Conservation (phyloP, 169 alveolate species). For the Cryptosporidium canis region DNA sequence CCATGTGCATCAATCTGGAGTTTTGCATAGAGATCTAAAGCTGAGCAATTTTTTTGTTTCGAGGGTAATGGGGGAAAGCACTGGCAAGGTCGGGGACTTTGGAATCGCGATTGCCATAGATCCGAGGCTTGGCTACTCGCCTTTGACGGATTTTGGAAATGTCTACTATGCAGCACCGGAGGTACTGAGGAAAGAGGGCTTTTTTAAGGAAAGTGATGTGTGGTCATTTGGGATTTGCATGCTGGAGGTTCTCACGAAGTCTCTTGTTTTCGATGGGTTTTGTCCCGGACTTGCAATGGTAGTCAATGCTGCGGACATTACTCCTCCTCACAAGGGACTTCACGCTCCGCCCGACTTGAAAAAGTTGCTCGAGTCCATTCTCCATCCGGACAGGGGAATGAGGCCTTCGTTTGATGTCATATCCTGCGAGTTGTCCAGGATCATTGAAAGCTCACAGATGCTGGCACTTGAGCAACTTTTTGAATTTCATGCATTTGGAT, state of each 20-base stretch:
- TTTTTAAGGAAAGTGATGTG: constrained; percentile 79
- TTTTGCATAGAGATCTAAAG: constrained; percentile 62
- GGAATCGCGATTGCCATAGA: constrained; percentile 77
- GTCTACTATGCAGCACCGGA: constrained; percentile 81
- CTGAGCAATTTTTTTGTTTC: constrained; percentile 73
- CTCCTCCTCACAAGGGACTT: constrained; percentile 61
- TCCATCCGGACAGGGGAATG: constrained; percentile 30
- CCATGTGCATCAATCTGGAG: constrained; percentile 59
- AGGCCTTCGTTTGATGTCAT: constrained; percentile 50
- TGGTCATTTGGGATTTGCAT: constrained; percentile 79
- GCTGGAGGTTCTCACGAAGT: constrained; percentile 74
- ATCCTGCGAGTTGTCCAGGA: constrained; percentile 19
- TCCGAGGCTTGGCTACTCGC: constrained; percentile 74
- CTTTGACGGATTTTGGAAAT: constrained; percentile 78
- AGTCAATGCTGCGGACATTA: constrained; percentile 54
- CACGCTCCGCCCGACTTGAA: constrained; percentile 38
- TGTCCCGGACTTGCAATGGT: constrained; percentile 72
- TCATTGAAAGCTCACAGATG: constrained; percentile 17
- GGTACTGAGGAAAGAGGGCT: constrained; percentile 79
- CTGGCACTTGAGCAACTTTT: not conserved
- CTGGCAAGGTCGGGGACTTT: constrained; percentile 78
- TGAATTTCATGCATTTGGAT: constrained; percentile 38
- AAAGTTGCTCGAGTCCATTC: not conserved
- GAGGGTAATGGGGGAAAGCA: constrained; percentile 62
- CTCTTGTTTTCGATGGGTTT: constrained; percentile 77